Percentiles rank a stretch among this genome's conserved stretches.
Conservation (phyloP, 225 moss, liverwort and hornwort genomes). For the Neckera pumila region DNA sequence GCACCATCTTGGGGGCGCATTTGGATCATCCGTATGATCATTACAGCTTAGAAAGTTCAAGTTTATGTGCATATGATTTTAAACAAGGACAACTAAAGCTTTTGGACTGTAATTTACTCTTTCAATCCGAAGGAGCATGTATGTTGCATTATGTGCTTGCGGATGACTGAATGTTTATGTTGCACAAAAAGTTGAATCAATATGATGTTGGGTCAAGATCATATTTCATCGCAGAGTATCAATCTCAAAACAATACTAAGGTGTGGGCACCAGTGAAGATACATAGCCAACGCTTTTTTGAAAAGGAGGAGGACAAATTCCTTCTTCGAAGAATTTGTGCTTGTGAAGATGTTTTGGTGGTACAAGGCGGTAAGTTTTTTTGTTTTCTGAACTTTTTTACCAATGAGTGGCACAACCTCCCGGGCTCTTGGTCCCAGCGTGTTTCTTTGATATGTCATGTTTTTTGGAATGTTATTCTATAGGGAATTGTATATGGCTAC, state of each 20-base stretch:
- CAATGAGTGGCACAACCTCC: neutral
- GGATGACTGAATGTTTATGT: neutral
- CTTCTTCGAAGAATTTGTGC: too few species aligned
- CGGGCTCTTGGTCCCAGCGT: rapidly evolving
- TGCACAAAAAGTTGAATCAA: neutral
- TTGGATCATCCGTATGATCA: too few species aligned
- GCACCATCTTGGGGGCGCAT: neutral
- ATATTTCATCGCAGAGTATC: neutral
- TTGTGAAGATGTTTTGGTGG: neutral
- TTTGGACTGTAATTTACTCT: neutral
- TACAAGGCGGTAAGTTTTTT: too few species aligned
- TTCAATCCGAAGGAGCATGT: rapidly evolving
- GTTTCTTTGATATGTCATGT: neutral
- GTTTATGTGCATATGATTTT: neutral
- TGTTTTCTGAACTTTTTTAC: neutral
- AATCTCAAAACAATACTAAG: too few species aligned
- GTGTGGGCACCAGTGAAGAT: too few species aligned
- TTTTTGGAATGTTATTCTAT: neutral
- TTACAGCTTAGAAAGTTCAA: neutral
- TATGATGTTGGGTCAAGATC: rapidly evolving
- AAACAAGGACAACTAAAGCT: neutral
- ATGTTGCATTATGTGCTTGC: neutral
- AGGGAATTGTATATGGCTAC: neutral
- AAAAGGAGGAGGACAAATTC: too few species aligned
- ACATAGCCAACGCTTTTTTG: too few species aligned